Base-by-base conservation (phyloP, 192 early-diverging fungal genomes). In the Jimgerdemannia lactiflua region DNA sequence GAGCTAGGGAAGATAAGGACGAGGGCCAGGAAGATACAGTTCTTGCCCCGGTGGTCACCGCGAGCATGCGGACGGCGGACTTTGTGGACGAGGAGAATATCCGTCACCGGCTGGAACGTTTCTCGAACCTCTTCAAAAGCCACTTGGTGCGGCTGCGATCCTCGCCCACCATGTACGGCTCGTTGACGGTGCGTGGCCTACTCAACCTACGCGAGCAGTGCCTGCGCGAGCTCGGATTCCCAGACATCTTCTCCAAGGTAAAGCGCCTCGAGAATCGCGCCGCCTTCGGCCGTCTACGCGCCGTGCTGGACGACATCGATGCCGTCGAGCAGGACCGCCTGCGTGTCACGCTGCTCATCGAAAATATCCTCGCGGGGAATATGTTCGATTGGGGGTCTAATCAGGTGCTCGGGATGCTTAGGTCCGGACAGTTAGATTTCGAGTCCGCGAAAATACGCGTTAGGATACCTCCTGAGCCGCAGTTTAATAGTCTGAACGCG, bases 311-410 rank as follows among this genome's bases (percentile, higher is more conserved):
- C 2, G 71, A 81, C 7, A 67, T 86, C n/a, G 92, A 94, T 71
- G 72, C 69, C 19, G 42, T 90, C 8, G 11, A 19, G 3, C 79
- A 85, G 64, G n/a, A 42, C 17, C 42, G 41, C 9, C 77, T 74
- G 18, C 73, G 75, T 49, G 39, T 93, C 44, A 81, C 75, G 20
- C 49, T 75, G 59, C 75, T 95, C 59, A 69, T 93, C 68, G 84
- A 86, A 41, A 93, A 95, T 75, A 86, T 92, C 39, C 76, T 95
- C 69, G 91, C 93, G 8, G 92, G 93, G 29, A 95, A 95, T 79
- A 95, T 95, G 93, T 95, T 91, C 69, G 93, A 95, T 82, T 95
- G 94, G 93, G 89, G 94, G 3, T 86, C 91, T 2, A 80, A 84
- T 40, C 78, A 82, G 42, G 82, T 95, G 49, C 85, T 88, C 17